Conservation (phyloP, 257 asterid genomes). For the Ophiorrhiza pumila region DNA sequence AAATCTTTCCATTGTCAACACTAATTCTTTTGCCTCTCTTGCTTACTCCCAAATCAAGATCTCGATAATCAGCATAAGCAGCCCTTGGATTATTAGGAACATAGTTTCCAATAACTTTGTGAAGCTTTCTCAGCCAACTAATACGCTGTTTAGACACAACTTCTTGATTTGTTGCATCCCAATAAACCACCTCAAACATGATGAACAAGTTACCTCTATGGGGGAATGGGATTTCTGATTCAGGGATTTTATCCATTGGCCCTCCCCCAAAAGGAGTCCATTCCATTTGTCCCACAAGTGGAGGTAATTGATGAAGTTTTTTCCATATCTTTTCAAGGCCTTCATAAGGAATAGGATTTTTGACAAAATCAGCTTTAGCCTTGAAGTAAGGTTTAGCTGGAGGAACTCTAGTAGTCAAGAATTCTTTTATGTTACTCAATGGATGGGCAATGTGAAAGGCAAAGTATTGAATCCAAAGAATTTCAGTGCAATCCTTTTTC, state of each 20-base stretch:
- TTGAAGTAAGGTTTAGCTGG: not conserved
- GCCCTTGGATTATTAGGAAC: constrained; percentile 13
- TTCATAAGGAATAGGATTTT: not conserved
- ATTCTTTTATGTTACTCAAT: not conserved
- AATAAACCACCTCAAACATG: not conserved
- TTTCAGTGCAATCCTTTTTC: not conserved
- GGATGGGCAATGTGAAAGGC: not conserved
- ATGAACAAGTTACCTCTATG: constrained; percentile 8
- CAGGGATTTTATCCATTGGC: not conserved
- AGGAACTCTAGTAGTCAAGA: not conserved
- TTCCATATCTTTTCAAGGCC: not conserved
- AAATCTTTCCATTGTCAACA: not conserved
- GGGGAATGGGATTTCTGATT: constrained; percentile 8
- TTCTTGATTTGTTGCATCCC: not conserved
- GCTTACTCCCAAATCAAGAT: constrained; percentile 13
- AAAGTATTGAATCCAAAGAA: not conserved
- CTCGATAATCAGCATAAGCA: constrained; percentile 7
- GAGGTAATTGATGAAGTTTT: not conserved
- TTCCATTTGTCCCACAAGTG: not conserved
- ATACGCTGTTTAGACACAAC: not conserved
- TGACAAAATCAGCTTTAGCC: constrained; percentile 12
- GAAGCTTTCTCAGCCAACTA: not conserved
- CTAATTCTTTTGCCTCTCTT: not conserved
- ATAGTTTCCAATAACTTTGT: not conserved
- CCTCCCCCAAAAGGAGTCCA: constrained; percentile 9